Conservation (phyloP, 2,329 filamentous ascomycete genomes). For the Lasiodiplodia sp. region DNA sequence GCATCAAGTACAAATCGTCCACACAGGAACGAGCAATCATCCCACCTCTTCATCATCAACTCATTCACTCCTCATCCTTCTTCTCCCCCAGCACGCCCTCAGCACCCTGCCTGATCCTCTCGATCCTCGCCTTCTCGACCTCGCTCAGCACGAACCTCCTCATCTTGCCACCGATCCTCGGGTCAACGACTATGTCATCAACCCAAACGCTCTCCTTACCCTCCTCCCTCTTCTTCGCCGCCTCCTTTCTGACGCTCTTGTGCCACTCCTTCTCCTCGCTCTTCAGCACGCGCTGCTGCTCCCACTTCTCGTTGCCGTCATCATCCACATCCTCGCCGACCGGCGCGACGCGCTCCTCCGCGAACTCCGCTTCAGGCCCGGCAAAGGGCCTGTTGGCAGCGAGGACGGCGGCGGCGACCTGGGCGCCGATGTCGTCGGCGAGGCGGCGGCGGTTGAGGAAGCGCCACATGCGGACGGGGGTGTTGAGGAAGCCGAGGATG, state of each 20-base stretch:
- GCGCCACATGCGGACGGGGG: conserved; percentile 82
- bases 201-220: conserved; percentile 72
- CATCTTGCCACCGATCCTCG: conserved; percentile 80
- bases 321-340: conserved; percentile 37
- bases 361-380: conserved; percentile 34
- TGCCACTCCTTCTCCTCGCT: conserved; percentile 84
- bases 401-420: conserved; percentile 86
- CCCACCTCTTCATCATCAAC: not conserved
- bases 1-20: not conserved
- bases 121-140: conserved; percentile 74
- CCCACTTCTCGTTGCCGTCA: conserved; percentile 47
- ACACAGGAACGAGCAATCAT: not conserved
- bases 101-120: conserved; percentile 63
- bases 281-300: conserved; percentile 70
- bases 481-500: conserved; percentile 90
- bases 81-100: conserved; percentile 46
- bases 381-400: conserved; percentile 59
- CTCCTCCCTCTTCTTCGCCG: conserved; percentile 52
- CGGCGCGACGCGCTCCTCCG: conserved; percentile 40
- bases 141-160: conserved; percentile 73
- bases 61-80: conserved; percentile 5
- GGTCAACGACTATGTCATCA: conserved; percentile 76
- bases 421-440: conserved; percentile 86
- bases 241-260: conserved; percentile 72
- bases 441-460: conserved; percentile 85